Evolutionary conservation across 768 basidiomycete species (phyloP), one percentile per base, ranked within the genome.

Genomic region (Termitomyces eurrhizus): DNA sequence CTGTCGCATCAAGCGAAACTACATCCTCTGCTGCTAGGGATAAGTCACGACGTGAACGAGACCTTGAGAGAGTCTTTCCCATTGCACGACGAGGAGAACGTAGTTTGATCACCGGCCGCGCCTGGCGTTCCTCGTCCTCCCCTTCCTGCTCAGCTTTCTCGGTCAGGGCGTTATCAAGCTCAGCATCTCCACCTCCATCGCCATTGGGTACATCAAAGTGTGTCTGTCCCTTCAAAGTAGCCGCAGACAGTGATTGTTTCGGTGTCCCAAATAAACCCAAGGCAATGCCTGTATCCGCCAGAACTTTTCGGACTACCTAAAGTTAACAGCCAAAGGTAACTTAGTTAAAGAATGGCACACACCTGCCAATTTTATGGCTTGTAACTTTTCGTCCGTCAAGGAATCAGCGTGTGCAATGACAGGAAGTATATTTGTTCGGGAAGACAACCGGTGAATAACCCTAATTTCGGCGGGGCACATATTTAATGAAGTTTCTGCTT

Each of bases 401-500:
- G 90, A 91, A 72, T 95, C 93, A 3, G 92, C 80, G 61, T 78
- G 88, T 14, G 89, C 88, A 64, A 95, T 82, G 56, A 94, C 84
- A 51, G 93, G 93, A 54, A 95, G 82, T 21, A 95, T 82, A 68
- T 95, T 94, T 61, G 83, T 81, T 59, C 92, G 86, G 24, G 80
- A 79, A 24, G 89, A 81, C 41, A 95, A 81, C 55, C 93, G 83
- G 44, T 83, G 82, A 66, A 95, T 87, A 66, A 93, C 89, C 54
- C 85, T 84, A 64, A 94, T 81, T 70, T 94, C 91, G 29, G 85
- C 81, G 52, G 89, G 88, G 36, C 88, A 85, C 85, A 94, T 87
- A 21, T 85, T 82, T 50, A 89, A 67, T 16, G 78, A 72, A 12
- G 75, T 80, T 32, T 78, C 77, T 57, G 77, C 70, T 55, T 85